Base-by-base conservation (phyloP, 2,329 filamentous ascomycete genomes). In the Penicillium occitanis region DNA sequence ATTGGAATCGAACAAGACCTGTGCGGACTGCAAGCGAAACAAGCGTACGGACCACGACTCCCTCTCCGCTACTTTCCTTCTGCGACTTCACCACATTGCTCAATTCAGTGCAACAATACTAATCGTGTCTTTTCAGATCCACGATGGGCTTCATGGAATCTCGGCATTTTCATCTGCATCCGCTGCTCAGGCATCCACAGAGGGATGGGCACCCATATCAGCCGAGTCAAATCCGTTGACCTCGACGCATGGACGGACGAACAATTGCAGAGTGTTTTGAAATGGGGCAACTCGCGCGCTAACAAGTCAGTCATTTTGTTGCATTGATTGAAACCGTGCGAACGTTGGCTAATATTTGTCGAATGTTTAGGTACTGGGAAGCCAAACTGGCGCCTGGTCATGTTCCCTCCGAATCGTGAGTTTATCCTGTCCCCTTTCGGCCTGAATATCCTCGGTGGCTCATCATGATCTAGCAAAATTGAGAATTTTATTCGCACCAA, bases 401-500 rank as follows among this genome's bases (percentile, higher is more conserved):
- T 79, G 88, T 94, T 57, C 95, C 95, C 1, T 97, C 94, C 25
- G 96, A 99, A 82, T 87, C 91, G 83, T 86, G 78, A 72, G 82
- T 79, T 67, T 48, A 60, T 50, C 17, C 22, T 7, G 13, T 13
- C 40, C 28, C 35, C 13, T 22, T 11, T 28, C 1, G n/a, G 35
- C 10, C 4, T 11, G 6, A 33, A 13, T 5, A 33, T 8, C 7
- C 11, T 28, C n/a, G 19, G 10, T 22, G 25, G 44, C 70, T 73
- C 40, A 73, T 51, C 14, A 22, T 30, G 2, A 8, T 61, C 63
- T 67, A 86, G 84, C 71, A 99, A 99, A 85, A 98, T 99, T 73
- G 95, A 99, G 85, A 99, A 98, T 84, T 99, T 99, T 76, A 98
- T 99, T 73, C 89, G 95, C 71, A 99, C 96, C 65, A 99, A 99